These are phyloP conservation scores for Triglochin maritima DNA, from an alignment of 106 monocot genomes.

Conservation along the genomic window DNA sequence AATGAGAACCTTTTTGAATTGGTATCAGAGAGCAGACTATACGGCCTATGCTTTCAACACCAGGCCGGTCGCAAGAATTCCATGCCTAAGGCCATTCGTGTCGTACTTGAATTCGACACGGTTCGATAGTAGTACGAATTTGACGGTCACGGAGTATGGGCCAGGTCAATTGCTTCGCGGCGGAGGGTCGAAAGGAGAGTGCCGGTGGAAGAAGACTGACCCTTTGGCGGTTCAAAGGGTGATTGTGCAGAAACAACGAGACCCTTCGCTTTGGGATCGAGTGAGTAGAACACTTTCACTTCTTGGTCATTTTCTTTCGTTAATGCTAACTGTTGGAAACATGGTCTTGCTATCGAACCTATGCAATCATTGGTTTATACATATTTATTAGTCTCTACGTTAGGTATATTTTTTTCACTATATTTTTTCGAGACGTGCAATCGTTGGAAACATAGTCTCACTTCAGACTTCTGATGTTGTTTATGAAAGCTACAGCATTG, in stretches of 20 bases:
- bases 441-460: background rate
- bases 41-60: conserved; percentile 86
- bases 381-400: no score
- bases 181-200: conserved; percentile 26
- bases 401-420: no score
- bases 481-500: no score
- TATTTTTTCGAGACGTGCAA: no score
- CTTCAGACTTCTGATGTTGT: background rate
- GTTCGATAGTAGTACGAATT: background rate
- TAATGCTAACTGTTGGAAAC: background rate
- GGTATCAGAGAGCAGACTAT: conserved; percentile 69
- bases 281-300: conserved; percentile 14
- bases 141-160: conserved; percentile 53
- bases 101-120: conserved; percentile 42
- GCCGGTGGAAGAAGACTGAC: conserved; percentile 59
- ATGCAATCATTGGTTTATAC: no score
- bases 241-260: conserved; percentile 64
- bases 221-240: conserved; percentile 49
- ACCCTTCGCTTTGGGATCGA: conserved; percentile 66
- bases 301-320: background rate
- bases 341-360: no score
- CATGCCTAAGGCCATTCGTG: conserved; percentile 67
- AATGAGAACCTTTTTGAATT: conserved; percentile 71
- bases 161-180: conserved; percentile 10
- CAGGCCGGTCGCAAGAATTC: conserved; percentile 63